These are phyloP conservation scores for Pleurotus djamor DNA, from an alignment of 768 basidiomycete species.

Conservation along the genomic window DNA sequence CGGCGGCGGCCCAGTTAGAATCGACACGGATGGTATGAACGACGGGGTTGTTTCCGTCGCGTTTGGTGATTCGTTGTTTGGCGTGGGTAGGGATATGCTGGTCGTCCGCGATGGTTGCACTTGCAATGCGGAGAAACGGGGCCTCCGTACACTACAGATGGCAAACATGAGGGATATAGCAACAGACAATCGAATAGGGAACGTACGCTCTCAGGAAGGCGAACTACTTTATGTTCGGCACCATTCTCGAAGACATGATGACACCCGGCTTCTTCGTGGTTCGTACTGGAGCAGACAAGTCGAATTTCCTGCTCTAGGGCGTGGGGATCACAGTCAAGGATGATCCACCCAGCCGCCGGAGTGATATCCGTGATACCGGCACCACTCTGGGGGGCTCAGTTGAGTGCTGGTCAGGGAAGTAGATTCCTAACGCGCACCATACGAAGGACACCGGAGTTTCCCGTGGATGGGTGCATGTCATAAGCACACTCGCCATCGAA, in stretches of 20 bases:
- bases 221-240: background rate
- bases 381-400: conserved; percentile 2
- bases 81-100: background rate
- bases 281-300: conserved; percentile 19
- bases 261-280: background rate
- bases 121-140: conserved; percentile 1
- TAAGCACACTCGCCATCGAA: conserved; percentile 5
- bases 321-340: conserved; percentile 29
- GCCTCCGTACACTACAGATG: background rate
- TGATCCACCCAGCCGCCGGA: conserved; percentile 33
- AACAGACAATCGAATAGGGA: background rate
- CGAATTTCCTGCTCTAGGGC: conserved; percentile 26
- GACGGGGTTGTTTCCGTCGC: background rate
- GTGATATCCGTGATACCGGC: conserved; percentile 19
- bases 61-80: background rate
- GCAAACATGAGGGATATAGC: background rate
- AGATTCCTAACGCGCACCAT: background rate
- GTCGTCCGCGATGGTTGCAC: background rate
- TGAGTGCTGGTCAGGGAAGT: background rate
- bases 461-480: background rate
- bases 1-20: background rate
- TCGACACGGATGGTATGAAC: conserved; percentile 1
- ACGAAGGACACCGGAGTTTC: conserved; percentile 11
- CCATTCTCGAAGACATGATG: conserved; percentile 1
- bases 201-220: conserved; percentile 2